Percentiles rank a stretch among this genome's conserved stretches.
Evolutionary conservation across 345 rosid genomes (phyloP).

Genomic region (Hibiscus syriacus): DNA sequence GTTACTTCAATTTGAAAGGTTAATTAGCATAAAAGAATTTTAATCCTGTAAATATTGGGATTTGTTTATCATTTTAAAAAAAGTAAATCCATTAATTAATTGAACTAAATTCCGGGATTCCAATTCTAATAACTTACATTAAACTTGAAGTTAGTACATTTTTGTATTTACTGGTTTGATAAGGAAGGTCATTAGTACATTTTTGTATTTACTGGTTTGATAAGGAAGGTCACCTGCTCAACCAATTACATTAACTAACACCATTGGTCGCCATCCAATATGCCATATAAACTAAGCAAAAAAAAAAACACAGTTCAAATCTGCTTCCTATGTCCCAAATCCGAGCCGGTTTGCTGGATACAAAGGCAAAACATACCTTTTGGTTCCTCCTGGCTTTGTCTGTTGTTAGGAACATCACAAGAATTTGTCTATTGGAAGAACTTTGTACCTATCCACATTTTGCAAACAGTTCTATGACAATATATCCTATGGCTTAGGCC

Average conservation of each 20-base stretch:
- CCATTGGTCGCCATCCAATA: background rate
- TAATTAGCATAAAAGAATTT: background rate
- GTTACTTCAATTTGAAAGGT: conserved; percentile 22
- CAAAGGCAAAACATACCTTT: background rate
- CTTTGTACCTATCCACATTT: background rate
- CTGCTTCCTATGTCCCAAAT: background rate
- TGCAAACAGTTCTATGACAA: too few species aligned
- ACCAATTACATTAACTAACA: background rate
- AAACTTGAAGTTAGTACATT: background rate
- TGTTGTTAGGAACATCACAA: background rate
- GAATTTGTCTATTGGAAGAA: background rate
- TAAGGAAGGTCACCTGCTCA: background rate
- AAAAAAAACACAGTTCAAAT: background rate
- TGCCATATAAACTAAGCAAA: background rate
- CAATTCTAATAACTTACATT: background rate
- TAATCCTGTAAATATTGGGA: background rate
- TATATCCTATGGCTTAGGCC: background rate
- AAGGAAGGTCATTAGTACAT: too few species aligned
- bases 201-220: background rate
- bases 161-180: too few species aligned
- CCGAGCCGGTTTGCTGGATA: conserved; percentile 1
- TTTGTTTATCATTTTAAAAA: background rate
- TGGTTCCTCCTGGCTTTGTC: background rate
- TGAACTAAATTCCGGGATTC: background rate
- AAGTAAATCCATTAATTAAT: background rate